Base-by-base conservation (phyloP, 441 rosid species). In the Biscutella laevigata region DNA sequence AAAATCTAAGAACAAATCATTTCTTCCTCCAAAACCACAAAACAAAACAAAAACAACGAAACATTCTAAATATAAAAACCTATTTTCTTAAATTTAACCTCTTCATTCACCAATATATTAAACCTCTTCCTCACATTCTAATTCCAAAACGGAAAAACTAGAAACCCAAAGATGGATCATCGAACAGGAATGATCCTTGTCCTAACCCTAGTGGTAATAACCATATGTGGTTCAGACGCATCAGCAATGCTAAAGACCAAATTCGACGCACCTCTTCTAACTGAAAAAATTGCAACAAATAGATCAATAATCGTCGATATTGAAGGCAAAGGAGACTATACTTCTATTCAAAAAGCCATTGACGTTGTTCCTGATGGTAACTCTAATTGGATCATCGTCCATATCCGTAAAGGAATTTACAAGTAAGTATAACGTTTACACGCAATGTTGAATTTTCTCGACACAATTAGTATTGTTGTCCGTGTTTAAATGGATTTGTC, bases 401-500 rank as follows among this genome's bases (percentile, higher is more conserved):
- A 90, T 66, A 47, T 86, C 11, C 76, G 91, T 66, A 86, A 86
- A 71, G 97, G 97, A 42, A 55, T 74, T 6, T 86, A 80, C 66
- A 77, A 86, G 97, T 84, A 71, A 41, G 67, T 54, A 2, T 24
- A 32, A n/a, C n/a, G n/a, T n/a, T n/a, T n/a, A n/a, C n/a, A n/a
- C n/a, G n/a, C n/a, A n/a, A n/a, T n/a, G n/a, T n/a, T n/a, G n/a
- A n/a, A n/a, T n/a, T n/a, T n/a, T n/a, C n/a, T n/a, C n/a, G n/a
- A n/a, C n/a, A n/a, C n/a, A n/a, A n/a, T n/a, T n/a, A n/a, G n/a
- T n/a, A n/a, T n/a, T n/a, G n/a, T n/a, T n/a, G n/a, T n/a, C n/a
- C n/a, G n/a, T n/a, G n/a, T n/a, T n/a, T n/a, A n/a, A n/a, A n/a
- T n/a, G n/a, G n/a, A n/a, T n/a, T n/a, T n/a, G n/a, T n/a, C n/a